These are phyloP conservation scores for Fusarium ambrosium DNA, from an alignment of 2,329 filamentous ascomycete species.

Conservation along the genomic window DNA sequence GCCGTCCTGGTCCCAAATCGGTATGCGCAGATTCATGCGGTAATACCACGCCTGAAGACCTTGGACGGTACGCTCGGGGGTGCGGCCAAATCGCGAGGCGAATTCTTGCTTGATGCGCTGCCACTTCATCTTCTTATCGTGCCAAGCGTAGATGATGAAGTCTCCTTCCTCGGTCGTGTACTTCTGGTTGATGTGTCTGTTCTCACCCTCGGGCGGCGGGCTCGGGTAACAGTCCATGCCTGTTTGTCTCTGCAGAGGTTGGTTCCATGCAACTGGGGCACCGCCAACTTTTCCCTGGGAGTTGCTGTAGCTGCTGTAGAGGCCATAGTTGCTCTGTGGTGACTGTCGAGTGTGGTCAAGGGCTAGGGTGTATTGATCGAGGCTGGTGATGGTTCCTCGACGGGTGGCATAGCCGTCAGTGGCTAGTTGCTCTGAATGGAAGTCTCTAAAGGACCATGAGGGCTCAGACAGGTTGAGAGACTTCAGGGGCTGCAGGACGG, in stretches of 20 bases:
- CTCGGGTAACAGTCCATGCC: constrained; percentile 51
- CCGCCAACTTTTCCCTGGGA: constrained; percentile 43
- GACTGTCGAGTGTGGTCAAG: constrained; percentile 36
- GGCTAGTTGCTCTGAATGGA: constrained; percentile 17
- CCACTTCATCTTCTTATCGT: constrained; percentile 60
- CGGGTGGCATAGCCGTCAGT: constrained; percentile 25
- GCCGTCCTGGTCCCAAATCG: constrained; percentile 57
- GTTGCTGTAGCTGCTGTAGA: constrained; percentile 2
- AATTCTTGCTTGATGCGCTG: constrained; percentile 57
- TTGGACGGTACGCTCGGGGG: constrained; percentile 55
- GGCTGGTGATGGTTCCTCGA: constrained; percentile 28
- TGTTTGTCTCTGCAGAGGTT: constrained; percentile 39
- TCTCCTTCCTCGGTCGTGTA: constrained; percentile 60
- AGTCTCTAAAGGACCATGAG: constrained; percentile 34
- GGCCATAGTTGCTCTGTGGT: constrained; percentile 34
- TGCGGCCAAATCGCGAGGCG: constrained; percentile 54
- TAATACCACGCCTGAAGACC: constrained; percentile 61
- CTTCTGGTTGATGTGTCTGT: constrained; percentile 59
- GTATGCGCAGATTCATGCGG: constrained; percentile 59
- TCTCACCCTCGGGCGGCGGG: constrained; percentile 54
- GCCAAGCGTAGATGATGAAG: constrained; percentile 60
- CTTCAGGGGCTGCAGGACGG: constrained; percentile 41
- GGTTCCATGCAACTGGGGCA: constrained; percentile 32
- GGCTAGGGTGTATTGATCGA: constrained; percentile 36
- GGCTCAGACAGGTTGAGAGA: constrained; percentile 21